Base-by-base conservation (phyloP, 495 filamentous ascomycete species). In the Chaetomium cochliodes region DNA sequence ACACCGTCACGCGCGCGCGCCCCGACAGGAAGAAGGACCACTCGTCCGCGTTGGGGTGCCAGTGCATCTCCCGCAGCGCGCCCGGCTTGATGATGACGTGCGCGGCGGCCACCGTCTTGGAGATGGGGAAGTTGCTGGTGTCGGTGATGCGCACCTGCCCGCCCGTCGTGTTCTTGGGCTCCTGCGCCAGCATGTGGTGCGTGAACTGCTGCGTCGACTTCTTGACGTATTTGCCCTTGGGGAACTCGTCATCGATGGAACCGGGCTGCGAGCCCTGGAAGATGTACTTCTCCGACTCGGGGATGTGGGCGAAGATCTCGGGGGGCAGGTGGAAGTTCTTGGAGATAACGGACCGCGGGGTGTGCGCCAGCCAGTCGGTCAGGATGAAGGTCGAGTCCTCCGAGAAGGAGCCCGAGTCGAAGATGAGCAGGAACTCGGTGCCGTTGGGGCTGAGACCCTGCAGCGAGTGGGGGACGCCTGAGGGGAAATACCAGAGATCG, bases 401-500 rank as follows among this genome's bases (percentile, higher is more conserved):
- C 8, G 85, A 87, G 74, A 90, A 91, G 63, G 76, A 68, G 22
- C 87, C 87, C 69, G 87, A 80, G 64, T 91, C 88, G 66, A 91
- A 90, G 60, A 90, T 82, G 49, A 90, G 78, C 12, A 91, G 79
- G 67, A 90, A 91, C 70, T 90, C 88, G 25, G 85, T 88, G 28
- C 87, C 88, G 65, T 89, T 87, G 9, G 80, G 76, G 62, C 82
- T 75, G 0, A 91, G 78, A 5, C 87, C 88, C 62, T 91, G 88
- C 7, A 91, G 80, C 0, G 84, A 87, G 73, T 91, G 88, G 3
- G 88, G 87, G 47, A 88, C 82, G 13, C 88, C 88, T 28, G 83
- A 81, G n/a, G 87, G 88, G 74, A 89, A 91, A 69, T 90, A 91
- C 88, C 88, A 91, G 2, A 90, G 75, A 70, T 91, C 88, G 16